Conservation (phyloP, 2,329 filamentous ascomycete species). For the Lizonia empirigonia region DNA sequence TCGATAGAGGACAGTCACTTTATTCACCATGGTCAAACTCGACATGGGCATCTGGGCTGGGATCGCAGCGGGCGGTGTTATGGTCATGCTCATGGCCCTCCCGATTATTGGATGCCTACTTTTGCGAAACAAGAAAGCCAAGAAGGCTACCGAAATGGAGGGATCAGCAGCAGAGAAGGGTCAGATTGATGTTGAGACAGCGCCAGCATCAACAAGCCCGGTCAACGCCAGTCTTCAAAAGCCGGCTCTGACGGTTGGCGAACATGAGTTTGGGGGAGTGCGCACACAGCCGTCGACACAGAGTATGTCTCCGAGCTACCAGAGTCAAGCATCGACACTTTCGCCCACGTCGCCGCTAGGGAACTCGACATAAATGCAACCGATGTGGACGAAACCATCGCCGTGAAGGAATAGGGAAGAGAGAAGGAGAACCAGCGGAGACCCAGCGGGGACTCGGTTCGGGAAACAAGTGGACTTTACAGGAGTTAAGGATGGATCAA, state of each 20-base stretch:
- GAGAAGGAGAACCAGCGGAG: neutral
- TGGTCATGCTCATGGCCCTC: conserved; percentile 9
- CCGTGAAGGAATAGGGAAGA: neutral
- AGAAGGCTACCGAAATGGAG: neutral
- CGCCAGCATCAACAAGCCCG: conserved; percentile 8
- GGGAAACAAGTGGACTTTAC: neutral
- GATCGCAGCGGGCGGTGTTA: conserved; percentile 13
- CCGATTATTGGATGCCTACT: conserved; percentile 14
- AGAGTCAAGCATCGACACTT: conserved; percentile 7
- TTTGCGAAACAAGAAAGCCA: conserved; percentile 9
- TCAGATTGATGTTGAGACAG: neutral
- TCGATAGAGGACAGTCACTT: neutral
- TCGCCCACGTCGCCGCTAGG: neutral
- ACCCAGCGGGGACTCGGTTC: no score
- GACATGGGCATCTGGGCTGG: conserved; percentile 12
- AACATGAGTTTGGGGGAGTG: neutral
- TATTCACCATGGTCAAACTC: conserved; percentile 7
- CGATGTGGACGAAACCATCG: conserved; percentile 7
- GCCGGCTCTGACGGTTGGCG: neutral
- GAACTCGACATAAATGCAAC: conserved; percentile 5
- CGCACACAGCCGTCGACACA: conserved; percentile 5
- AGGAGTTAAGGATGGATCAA: neutral
- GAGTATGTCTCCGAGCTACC: conserved; percentile 13
- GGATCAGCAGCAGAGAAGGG: conserved; percentile 15
- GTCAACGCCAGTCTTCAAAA: conserved; percentile 9